phyloP scores from a whole-genome alignment of 345 rosid species.

The Abelmoschus esculentus region DNA sequence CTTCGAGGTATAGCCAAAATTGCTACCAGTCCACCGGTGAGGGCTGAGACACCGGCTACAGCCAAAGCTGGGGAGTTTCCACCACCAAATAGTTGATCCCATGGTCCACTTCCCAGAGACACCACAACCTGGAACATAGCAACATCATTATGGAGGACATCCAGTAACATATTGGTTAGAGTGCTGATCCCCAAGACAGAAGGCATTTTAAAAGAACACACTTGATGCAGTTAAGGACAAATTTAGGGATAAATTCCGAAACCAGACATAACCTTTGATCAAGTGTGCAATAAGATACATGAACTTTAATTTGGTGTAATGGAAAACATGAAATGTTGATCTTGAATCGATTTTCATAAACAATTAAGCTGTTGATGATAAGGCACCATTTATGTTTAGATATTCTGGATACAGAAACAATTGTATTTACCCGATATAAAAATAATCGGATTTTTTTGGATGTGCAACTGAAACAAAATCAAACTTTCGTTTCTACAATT shows the following conservation, averaged over 20 bases:
- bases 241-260: not conserved
- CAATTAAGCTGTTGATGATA: too few relatives aligned
- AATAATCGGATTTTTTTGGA: too few relatives aligned
- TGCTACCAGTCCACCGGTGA: conserved; percentile 60
- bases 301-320: too few relatives aligned
- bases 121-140: conserved; percentile 46
- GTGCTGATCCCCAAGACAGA: not conserved
- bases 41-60: conserved; percentile 59
- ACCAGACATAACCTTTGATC: too few relatives aligned
- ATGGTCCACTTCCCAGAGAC: conserved; percentile 74
- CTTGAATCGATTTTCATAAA: too few relatives aligned
- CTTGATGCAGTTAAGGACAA: not conserved
- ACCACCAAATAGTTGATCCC: conserved; percentile 75
- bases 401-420: too few relatives aligned
- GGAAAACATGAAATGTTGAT: too few relatives aligned
- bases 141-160: not conserved
- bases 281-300: too few relatives aligned
- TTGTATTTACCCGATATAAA: too few relatives aligned
- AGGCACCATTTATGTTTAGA: too few relatives aligned
- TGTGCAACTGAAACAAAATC: too few relatives aligned
- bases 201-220: not conserved
- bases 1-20: conserved; percentile 80
- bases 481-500: too few relatives aligned
- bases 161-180: not conserved
- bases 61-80: conserved; percentile 77